Evolutionary conservation across 2,329 filamentous ascomycete species (phyloP).

Genomic region (Fusarium pseudoanthophilum): DNA sequence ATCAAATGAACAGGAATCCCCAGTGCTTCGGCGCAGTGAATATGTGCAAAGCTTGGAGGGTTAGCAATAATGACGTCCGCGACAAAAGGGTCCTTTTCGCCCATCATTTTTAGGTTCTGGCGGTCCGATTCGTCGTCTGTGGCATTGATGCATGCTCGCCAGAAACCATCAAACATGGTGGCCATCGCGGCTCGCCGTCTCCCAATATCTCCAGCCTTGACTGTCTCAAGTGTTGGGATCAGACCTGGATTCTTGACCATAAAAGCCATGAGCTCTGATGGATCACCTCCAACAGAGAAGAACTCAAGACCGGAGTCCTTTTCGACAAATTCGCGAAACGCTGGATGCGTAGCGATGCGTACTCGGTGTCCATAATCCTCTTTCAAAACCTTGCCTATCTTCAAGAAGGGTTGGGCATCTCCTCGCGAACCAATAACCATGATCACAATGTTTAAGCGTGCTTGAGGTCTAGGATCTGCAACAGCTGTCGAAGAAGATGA

Average conservation of each 20-base stretch:
- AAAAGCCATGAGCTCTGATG: constrained; percentile 84
- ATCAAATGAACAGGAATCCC: constrained; percentile 84
- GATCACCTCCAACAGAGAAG: constrained; percentile 82
- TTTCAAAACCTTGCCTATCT: constrained; percentile 77
- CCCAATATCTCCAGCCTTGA: constrained; percentile 78
- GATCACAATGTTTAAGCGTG: constrained; percentile 79
- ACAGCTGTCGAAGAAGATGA: constrained; percentile 49
- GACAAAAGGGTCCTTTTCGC: constrained; percentile 68
- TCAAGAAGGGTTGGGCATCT: constrained; percentile 83
- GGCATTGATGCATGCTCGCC: constrained; percentile 79
- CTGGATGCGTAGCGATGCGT: constrained; percentile 81
- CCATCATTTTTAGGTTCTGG: constrained; percentile 73
- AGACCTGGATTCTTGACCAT: constrained; percentile 88
- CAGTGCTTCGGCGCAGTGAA: constrained; percentile 82
- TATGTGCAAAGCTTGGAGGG: constrained; percentile 79
- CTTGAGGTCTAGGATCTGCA: constrained; percentile 49
- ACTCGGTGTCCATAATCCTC: constrained; percentile 79
- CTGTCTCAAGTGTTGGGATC: constrained; percentile 77
- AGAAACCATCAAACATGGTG: constrained; percentile 86
- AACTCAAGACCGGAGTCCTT: constrained; percentile 80
- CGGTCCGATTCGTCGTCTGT: constrained; percentile 72
- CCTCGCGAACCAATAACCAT: constrained; percentile 86
- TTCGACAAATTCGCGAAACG: constrained; percentile 80
- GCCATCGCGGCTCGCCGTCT: constrained; percentile 75
- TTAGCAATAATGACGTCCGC: constrained; percentile 89